A percentile compares a stretch with the other conserved stretches of the same genome.
Conservation (phyloP, 805 yeast genomes). For the Trichomonascus vanleenenianus region DNA sequence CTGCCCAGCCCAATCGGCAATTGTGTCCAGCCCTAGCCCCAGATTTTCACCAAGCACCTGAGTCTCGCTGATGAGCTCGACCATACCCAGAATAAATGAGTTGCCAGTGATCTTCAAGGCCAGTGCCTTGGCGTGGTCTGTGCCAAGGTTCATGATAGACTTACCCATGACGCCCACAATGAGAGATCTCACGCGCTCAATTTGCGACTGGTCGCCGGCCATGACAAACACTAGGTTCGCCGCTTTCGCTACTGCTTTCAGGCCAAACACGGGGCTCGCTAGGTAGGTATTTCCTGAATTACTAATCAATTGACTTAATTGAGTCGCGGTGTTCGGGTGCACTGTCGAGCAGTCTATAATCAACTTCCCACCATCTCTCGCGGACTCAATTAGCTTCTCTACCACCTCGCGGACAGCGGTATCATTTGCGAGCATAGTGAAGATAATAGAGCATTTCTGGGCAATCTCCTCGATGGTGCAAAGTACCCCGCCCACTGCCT, state of each 20-base stretch:
- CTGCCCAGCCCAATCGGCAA: slow-evolving; percentile 14
- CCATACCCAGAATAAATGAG: slow-evolving; percentile 23
- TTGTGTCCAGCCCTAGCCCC: slow-evolving; percentile 18
- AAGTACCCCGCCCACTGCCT: slow-evolving; percentile 11
- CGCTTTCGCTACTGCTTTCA: slow-evolving; percentile 22
- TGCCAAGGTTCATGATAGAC: slow-evolving; percentile 20
- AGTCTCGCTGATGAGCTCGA: slow-evolving; percentile 15
- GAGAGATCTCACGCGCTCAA: slow-evolving; percentile 19
- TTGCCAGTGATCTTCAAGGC: slow-evolving; percentile 24
- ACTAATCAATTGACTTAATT: slow-evolving; percentile 7
- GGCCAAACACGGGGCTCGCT: slow-evolving; percentile 26
- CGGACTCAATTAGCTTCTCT: neutral
- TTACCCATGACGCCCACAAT: slow-evolving; percentile 22
- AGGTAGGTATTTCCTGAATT: slow-evolving; percentile 19
- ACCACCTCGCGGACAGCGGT: slow-evolving; percentile 7
- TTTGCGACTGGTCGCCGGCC: slow-evolving; percentile 19
- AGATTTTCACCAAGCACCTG: slow-evolving; percentile 21
- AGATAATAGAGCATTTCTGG: slow-evolving; percentile 9
- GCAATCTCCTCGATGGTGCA: slow-evolving; percentile 11
- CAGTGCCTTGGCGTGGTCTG: slow-evolving; percentile 20
- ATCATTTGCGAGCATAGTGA: slow-evolving; percentile 15
- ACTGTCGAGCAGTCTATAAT: slow-evolving; percentile 24
- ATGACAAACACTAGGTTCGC: slow-evolving; percentile 21
- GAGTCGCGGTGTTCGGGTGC: slow-evolving; percentile 22
- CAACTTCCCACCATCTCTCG: slow-evolving; percentile 16